Evolutionary conservation across 1,284 basidiomycete species (phyloP), one percentile per base, ranked within the genome.

Genomic region (Kalmanozyma brasiliensis): DNA sequence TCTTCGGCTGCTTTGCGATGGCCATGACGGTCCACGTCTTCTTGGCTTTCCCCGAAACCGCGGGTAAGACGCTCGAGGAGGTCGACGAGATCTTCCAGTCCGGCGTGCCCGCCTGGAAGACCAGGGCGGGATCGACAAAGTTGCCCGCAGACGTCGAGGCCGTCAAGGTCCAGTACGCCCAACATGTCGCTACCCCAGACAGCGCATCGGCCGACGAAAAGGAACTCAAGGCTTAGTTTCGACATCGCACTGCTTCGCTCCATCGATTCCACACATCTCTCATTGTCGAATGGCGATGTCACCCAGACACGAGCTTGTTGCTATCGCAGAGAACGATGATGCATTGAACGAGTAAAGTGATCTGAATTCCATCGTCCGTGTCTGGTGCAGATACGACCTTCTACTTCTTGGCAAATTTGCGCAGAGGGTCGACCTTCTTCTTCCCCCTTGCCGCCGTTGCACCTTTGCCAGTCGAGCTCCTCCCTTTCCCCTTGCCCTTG

Each of bases 361-460:
- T n/a, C n/a, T n/a, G n/a, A n/a, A n/a, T n/a, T n/a, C n/a, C n/a
- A n/a, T n/a, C n/a, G n/a, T n/a, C n/a, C n/a, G n/a, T n/a, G n/a
- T n/a, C 2, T 23, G 37, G 17, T n/a, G n/a, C 17, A 38, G 17
- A 38, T 23, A 13, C 13, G 8, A 24, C 11, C 4, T 19, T 49
- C 17, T 60, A 64, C 51, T 73, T 73, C 26, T 64, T 70, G 19
- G 69, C 64, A 35, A 75, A 75, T 49, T 76, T 76, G 10, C 66
- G 24, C 42, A 77, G 37, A 8, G 75, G 75, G 41, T 77, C 75
- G n/a, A 47, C 48, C 46, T 73, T 73, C 55, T 72, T 77, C 20
- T 45, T 59, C 4, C 30, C 23, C 32, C 49, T 59, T 0, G 16
- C 37, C 9, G 40, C 24, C 26, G 24, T 7, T 10, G 19, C 30